These are phyloP conservation scores for Globisporangium carolinianum DNA, from an alignment of 352 stramenopile genomes.

Conservation along the genomic window DNA sequence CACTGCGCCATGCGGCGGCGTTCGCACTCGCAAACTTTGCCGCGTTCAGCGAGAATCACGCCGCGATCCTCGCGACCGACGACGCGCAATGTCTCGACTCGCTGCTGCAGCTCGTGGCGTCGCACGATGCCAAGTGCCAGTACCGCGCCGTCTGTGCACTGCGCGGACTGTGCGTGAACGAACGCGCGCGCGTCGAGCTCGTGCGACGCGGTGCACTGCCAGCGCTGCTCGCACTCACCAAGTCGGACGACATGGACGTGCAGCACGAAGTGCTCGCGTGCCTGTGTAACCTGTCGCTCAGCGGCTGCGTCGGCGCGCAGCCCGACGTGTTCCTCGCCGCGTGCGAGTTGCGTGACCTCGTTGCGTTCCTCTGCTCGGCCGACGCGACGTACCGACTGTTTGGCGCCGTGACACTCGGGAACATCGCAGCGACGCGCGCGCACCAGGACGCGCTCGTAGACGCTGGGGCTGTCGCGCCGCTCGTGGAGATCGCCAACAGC, in stretches of 20 bases:
- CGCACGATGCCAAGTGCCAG: constrained; percentile 77
- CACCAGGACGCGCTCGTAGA: constrained; percentile 80
- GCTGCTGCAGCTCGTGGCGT: constrained; percentile 48
- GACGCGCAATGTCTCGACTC: constrained; percentile 34
- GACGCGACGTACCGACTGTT: constrained; percentile 95
- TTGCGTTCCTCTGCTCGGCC: constrained; percentile 93
- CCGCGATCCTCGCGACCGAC: constrained; percentile 58
- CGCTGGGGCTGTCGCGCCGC: constrained; percentile 82
- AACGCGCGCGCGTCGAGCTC: constrained; percentile 83
- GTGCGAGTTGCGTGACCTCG: constrained; percentile 87
- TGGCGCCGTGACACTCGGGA: constrained; percentile 93
- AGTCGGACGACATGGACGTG: constrained; percentile 91
- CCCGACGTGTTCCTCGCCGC: constrained; percentile 86
- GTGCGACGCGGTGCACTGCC: constrained; percentile 83
- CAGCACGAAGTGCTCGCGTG: constrained; percentile 95
- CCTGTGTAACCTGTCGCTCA: constrained; percentile 96
- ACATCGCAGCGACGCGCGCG: constrained; percentile 81
- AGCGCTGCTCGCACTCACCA: constrained; percentile 84
- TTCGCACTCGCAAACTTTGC: constrained; percentile 94
- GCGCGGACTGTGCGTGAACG: constrained; percentile 89
- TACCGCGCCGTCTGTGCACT: constrained; percentile 88
- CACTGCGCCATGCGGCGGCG: constrained; percentile 84
- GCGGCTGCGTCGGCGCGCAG: constrained; percentile 90
- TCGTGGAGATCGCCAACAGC: constrained; percentile 90
- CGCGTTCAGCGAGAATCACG: constrained; percentile 89